Evolutionary conservation across 2,329 filamentous ascomycete genomes (phyloP).

Genomic region (Apiospora rasikravindrae): DNA sequence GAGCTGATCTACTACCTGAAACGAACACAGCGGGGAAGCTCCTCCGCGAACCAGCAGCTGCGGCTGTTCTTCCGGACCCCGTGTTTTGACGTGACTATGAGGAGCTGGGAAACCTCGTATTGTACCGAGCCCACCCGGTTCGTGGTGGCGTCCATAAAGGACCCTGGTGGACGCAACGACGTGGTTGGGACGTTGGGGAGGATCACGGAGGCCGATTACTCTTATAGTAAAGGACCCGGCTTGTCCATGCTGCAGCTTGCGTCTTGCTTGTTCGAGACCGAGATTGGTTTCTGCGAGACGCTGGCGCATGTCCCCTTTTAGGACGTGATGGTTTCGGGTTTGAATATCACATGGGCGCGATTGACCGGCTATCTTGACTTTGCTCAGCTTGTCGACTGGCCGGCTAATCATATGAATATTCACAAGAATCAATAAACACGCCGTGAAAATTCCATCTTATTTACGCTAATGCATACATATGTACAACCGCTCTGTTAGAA

Average conservation of each 20-base stretch:
- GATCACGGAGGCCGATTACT: background rate
- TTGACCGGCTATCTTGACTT: too few species aligned
- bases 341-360: too few species aligned
- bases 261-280: background rate
- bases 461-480: too few species aligned
- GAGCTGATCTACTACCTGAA: background rate
- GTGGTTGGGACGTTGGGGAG: background rate
- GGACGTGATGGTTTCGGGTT: too few species aligned
- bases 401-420: too few species aligned
- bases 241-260: background rate
- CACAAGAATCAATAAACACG: too few species aligned
- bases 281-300: background rate
- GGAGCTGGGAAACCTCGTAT: background rate
- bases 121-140: background rate
- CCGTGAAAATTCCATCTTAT: too few species aligned
- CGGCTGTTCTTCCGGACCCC: too few species aligned
- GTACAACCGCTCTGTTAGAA: too few species aligned
- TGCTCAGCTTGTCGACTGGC: too few species aligned
- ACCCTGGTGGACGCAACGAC: background rate
- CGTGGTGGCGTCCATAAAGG: background rate
- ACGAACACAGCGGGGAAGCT: background rate
- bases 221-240: background rate
- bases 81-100: too few species aligned
- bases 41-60: too few species aligned
- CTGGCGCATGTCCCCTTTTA: background rate